Conservation (phyloP, 1,284 basidiomycete genomes). For the Irpex sp. region DNA sequence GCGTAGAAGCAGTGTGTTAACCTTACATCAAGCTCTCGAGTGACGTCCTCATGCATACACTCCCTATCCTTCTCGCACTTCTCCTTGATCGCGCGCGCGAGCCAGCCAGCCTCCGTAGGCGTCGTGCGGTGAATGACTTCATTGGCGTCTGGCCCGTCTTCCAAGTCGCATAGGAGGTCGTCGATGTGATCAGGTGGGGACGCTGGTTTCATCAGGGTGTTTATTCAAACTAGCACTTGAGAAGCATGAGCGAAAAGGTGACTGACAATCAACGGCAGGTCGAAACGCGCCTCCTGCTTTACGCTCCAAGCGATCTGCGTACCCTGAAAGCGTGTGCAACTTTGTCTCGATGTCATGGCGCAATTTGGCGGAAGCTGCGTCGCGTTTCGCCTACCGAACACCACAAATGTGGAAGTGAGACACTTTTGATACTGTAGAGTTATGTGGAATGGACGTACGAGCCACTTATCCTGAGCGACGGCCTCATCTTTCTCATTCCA, state of each 20-base stretch:
- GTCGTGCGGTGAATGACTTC: slow-evolving; percentile 38
- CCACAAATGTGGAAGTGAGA: no score
- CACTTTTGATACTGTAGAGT: background rate
- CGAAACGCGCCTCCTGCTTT: slow-evolving; percentile 41
- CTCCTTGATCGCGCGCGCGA: slow-evolving; percentile 54
- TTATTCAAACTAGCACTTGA: no score
- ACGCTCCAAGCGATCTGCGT: slow-evolving; percentile 55
- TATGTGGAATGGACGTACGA: slow-evolving; percentile 39
- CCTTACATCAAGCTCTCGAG: slow-evolving; percentile 65
- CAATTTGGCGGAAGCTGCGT: slow-evolving; percentile 50
- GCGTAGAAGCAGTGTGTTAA: background rate
- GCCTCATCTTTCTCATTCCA: slow-evolving; percentile 72
- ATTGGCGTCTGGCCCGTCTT: slow-evolving; percentile 41
- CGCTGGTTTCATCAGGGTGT: slow-evolving; percentile 29
- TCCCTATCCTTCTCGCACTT: slow-evolving; percentile 50
- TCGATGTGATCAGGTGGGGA: slow-evolving; percentile 58
- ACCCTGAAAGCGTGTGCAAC: slow-evolving; percentile 41
- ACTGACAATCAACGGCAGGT: slow-evolving; percentile 43
- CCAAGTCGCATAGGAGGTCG: slow-evolving; percentile 60
- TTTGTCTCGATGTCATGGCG: slow-evolving; percentile 52
- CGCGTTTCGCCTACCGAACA: slow-evolving; percentile 43
- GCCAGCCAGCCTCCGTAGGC: slow-evolving; percentile 53
- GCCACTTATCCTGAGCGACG: slow-evolving; percentile 61
- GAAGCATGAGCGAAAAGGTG: background rate
- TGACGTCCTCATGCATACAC: slow-evolving; percentile 54